Conservation (phyloP, 495 filamentous ascomycete genomes). For the Cenococcum geophilum region DNA sequence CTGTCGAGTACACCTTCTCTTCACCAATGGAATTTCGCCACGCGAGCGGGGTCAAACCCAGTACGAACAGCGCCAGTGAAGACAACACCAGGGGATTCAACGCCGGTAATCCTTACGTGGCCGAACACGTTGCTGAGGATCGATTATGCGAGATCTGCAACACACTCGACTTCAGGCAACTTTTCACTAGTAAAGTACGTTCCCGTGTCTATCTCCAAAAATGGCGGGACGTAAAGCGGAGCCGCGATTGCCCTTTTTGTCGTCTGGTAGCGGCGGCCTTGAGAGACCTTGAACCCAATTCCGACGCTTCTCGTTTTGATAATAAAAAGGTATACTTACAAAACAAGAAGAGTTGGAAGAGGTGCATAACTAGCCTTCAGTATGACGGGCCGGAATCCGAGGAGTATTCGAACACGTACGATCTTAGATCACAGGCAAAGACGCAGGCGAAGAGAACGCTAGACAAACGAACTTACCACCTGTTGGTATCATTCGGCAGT, state of each 20-base stretch:
- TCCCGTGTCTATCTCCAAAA: background rate
- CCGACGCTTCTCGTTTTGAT: background rate
- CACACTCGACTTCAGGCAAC: background rate
- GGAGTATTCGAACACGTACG: background rate
- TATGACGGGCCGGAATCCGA: background rate
- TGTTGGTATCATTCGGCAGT: background rate
- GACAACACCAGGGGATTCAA: too few relatives aligned
- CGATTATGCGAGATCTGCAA: background rate
- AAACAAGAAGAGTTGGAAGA: background rate
- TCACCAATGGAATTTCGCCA: too few relatives aligned
- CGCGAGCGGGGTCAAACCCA: too few relatives aligned
- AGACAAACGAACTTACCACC: background rate
- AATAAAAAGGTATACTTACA: background rate
- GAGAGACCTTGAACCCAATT: background rate
- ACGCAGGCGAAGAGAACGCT: background rate
- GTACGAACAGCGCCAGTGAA: too few relatives aligned
- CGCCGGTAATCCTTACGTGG: too few relatives aligned
- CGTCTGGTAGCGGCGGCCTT: background rate
- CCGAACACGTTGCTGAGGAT: too few relatives aligned
- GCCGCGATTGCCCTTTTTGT: background rate
- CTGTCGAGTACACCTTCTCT: too few relatives aligned
- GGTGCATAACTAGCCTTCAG: background rate
- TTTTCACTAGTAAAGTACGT: background rate
- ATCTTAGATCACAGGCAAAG: background rate
- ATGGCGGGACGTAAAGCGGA: background rate